phyloP scores from a whole-genome alignment of 768 basidiomycete genomes.

The Plicaturopsis crispa region DNA sequence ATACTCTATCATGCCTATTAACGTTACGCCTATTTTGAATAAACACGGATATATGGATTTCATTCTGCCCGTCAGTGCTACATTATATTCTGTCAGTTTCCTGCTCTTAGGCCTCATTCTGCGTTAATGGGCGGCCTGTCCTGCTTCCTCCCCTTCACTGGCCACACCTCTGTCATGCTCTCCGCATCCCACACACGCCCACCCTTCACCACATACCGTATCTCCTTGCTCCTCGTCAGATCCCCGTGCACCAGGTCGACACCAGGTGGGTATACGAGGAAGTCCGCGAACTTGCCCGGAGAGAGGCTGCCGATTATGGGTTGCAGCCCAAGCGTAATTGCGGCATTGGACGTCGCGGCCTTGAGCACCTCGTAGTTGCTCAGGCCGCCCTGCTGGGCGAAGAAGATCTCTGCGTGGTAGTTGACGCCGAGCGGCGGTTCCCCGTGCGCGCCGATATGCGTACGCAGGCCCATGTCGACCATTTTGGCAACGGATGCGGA shows the following conservation, averaged over 20 bases:
- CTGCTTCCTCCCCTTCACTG: conserved; percentile 49
- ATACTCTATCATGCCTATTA: too few species aligned
- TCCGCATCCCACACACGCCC: conserved; percentile 66
- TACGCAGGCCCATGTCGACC: conserved; percentile 52
- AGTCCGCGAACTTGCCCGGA: conserved; percentile 63
- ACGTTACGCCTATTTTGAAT: too few species aligned
- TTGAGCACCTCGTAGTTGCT: conserved; percentile 66
- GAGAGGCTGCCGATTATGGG: conserved; percentile 56
- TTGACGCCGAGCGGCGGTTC: conserved; percentile 67
- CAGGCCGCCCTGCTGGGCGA: conserved; percentile 55
- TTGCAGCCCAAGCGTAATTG: conserved; percentile 56
- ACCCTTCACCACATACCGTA: conserved; percentile 53
- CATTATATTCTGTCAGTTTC: too few species aligned
- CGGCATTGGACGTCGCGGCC: conserved; percentile 62
- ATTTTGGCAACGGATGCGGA: conserved; percentile 62
- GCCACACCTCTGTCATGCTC: conserved; percentile 67
- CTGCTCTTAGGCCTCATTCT: too few species aligned
- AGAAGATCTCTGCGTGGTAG: conserved; percentile 71
- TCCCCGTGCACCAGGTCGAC: conserved; percentile 50
- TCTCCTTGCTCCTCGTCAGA: conserved; percentile 40
- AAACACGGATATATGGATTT: too few species aligned
- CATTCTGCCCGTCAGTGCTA: too few species aligned
- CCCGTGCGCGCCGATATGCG: conserved; percentile 71
- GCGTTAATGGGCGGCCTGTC: conserved; percentile 52
- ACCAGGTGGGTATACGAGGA: conserved; percentile 55